Conservation (phyloP, 176 grass and related monocot species). For the Microstegium vimineum region DNA sequence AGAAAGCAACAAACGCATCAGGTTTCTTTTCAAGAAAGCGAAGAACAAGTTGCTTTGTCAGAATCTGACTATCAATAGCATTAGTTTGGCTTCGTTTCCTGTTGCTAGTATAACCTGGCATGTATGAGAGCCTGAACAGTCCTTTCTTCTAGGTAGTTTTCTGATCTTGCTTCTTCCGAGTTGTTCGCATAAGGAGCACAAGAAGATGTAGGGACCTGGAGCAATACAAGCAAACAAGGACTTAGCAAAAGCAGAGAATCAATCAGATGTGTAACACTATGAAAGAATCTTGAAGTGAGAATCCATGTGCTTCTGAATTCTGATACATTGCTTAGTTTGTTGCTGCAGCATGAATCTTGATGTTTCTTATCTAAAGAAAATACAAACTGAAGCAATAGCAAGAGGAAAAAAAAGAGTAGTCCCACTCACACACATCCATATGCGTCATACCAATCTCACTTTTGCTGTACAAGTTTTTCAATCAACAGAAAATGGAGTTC, state of each 20-base stretch:
- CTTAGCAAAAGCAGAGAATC: neutral
- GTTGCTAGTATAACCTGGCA: conserved; percentile 12
- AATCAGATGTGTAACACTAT: neutral
- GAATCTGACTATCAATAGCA: neutral
- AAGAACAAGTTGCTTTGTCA: neutral
- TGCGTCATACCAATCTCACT: neutral
- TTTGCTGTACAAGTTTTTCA: neutral
- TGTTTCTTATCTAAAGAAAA: neutral
- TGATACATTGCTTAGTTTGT: neutral
- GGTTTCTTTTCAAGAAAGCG: neutral
- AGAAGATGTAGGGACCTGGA: neutral
- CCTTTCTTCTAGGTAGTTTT: conserved; percentile 34
- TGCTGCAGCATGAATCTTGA: neutral
- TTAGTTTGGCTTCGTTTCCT: neutral
- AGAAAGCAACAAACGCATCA: neutral
- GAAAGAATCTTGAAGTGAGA: neutral
- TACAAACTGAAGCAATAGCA: neutral
- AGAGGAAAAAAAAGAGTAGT: neutral
- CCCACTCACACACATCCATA: no score
- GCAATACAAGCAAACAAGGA: neutral
- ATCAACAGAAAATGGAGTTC: neutral
- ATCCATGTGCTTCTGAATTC: neutral
- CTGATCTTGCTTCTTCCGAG: neutral
- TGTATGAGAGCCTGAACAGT: conserved; percentile 20
- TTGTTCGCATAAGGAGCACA: neutral